Evolutionary conservation across 2,329 filamentous ascomycete genomes (phyloP), one percentile per base, ranked within the genome.

Genomic region (Nothophaeocryptopus gaeumannii): DNA sequence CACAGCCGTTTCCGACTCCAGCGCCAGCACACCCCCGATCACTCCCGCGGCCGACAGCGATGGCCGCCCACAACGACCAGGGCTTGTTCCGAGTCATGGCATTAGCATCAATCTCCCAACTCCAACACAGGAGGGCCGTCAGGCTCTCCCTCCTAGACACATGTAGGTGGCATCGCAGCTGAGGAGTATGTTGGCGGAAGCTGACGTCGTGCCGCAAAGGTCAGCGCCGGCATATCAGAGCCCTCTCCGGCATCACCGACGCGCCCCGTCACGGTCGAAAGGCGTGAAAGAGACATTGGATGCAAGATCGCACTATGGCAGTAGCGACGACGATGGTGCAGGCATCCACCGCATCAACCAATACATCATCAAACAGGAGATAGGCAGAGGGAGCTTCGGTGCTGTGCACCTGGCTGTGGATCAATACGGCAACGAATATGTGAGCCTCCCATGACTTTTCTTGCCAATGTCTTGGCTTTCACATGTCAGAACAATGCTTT

Each of bases 351-450:
- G 84, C 50, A 92, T 97, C 73, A 97, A 97, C 69, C 92, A 97
- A 72, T 99, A 97, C 69, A 78, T 86, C 50, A 93, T 99, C 65
- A 85, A 87, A 69, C 87, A 95, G 68, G 92, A 97, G 75, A 96
- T 99, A 62, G 93, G 93, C n/a, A 80, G 90, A 58, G 93, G 93
- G 13, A 97, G 92, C 0, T 99, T 95, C 68, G 93, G 93, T 7
- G 86, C 91, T 9, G 93, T 99, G 11, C 90, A 97, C 71, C 76
- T 92, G 14, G 93, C 90, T 15, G 83, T 83, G 2, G 92, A 99
- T 72, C 90, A 96, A 69, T 93, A 85, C 72, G 92, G 90, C 36
- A 82, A 83, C 44, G 90, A 97, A 88, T 97, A 86, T 80, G 92
- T 95, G 78, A 78, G 86, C 59, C 59, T 45, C 47, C 52, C 45